phyloP scores from a whole-genome alignment of 257 asterid genomes.

The Ajuga chamaepitys region DNA sequence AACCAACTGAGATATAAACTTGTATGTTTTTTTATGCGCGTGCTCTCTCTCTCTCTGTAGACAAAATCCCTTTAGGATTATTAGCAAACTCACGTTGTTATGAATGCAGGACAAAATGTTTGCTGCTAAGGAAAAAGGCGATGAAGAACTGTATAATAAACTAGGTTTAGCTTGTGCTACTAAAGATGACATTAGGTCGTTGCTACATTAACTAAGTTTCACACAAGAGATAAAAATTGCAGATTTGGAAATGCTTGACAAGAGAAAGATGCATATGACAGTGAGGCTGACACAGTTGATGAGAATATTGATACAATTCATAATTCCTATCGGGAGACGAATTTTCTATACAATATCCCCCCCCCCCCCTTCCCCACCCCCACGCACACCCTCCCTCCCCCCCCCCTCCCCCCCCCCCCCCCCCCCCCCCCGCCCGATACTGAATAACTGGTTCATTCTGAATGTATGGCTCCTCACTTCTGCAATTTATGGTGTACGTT shows the following conservation, averaged over 20 bases:
- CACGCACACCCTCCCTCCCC: no score
- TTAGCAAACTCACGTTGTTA: neutral
- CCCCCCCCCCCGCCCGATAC: no score
- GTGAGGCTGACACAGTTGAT: slow-evolving; percentile 23
- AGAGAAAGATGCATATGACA: slow-evolving; percentile 39
- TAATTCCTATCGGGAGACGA: slow-evolving; percentile 23
- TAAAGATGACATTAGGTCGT: slow-evolving; percentile 73
- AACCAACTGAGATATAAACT: slow-evolving; percentile 56
- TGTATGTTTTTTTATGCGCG: slow-evolving; percentile 43
- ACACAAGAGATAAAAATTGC: neutral
- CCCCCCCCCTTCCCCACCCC: no score
- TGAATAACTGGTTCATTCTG: no score
- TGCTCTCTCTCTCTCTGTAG: neutral
- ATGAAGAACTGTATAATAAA: slow-evolving; percentile 57
- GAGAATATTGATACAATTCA: slow-evolving; percentile 14
- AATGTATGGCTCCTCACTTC: slow-evolving; percentile 91
- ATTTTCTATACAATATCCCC: slow-evolving; percentile 30
- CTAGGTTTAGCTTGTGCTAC: slow-evolving; percentile 57
- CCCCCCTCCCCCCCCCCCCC: no score
- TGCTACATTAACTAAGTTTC: neutral
- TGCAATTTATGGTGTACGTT: no score
- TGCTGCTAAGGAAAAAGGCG: slow-evolving; percentile 44
- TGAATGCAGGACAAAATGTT: slow-evolving; percentile 64
- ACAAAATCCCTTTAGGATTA: neutral
- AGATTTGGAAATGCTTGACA: slow-evolving; percentile 11